Evolutionary conservation across 2,329 filamentous ascomycete genomes (phyloP), one percentile per base, ranked within the genome.

Genomic region (Lecanosticta acicola): DNA sequence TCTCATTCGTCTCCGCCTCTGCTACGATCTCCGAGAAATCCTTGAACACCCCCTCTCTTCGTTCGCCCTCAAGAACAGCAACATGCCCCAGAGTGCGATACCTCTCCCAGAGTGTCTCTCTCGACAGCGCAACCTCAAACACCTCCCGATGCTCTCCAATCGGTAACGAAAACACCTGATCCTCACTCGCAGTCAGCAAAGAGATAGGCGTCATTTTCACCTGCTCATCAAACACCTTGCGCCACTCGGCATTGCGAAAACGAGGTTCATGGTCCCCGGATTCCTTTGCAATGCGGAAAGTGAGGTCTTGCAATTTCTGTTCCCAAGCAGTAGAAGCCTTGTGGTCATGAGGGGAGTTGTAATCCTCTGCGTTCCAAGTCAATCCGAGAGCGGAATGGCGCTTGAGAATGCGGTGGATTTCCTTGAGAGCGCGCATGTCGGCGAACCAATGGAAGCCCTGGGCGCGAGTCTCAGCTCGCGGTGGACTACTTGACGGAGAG

Each of bases 31-130:
- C 71, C 44, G 77, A 71, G 41, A 80, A 75, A 50, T 83, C 75
- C 47, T 68, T 65, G 35, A 68, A 69, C 46, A 71, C 69, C 37
- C 78, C 67, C 55, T 71, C 72, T 36, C 73, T 69, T 43, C 74
- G 68, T 1, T 72, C 77, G 38, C 74, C 66, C 41, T 69, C 63
- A 10, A 85, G 65, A 42, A 81, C 71, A 3, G 79, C 76, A 50
- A 88, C 76, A 60, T 87, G 83, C 58, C 81, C 85, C 46, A 87
- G 66, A 10, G 84, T 88, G 39, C 71, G 71, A 48, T 83, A 73
- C 29, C 85, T 73, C 43, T 76, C 72, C 79, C 81, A 85, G 39
- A 87, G 66, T 43, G 71, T 75, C 40, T 85, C 76, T 47, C 75
- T 73, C 20, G 64, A 69, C 46, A 85, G 61, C 72, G 74, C 78